Evolutionary conservation across 1,139 yeast species (phyloP), one percentile per base, ranked within the genome.

Genomic region (Yamadazyma blattariae): DNA sequence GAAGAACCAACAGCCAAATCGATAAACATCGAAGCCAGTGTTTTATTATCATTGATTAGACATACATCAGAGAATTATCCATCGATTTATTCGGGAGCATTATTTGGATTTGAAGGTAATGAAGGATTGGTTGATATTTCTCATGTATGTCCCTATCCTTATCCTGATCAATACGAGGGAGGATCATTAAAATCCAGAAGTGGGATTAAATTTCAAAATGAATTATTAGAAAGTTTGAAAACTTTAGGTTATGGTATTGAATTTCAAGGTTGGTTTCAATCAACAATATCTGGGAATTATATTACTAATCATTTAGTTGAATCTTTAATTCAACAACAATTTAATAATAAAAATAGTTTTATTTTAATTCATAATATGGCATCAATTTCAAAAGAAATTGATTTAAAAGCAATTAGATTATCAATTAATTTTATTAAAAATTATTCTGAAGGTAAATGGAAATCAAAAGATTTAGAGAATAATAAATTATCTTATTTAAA

Each of bases 191-290:
- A 69, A 41, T 67, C 82, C 35, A 76, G 78, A 56, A 70, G 79
- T 45, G 86, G 87, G 38, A 67, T 69, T 42, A 79, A 74, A 55
- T 88, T 81, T 62, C 90, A 83, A 57, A 76, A 75, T 42, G 90
- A 84, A 36, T 71, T 84, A 52, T 67, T 82, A 46, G 75, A 75
- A 35, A 74, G 77, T 42, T 72, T 86, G 47, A 77, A 73, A 50
- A 28, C 38, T 5, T 76, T 81, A 45, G 84, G 83, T 33, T 71
- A 77, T 43, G 94, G 90, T 32, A 71, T 80, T 34, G 87, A 82
- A 56, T 74, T 82, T 46, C 77, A 82, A 47, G 96, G 96, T 25
- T 88, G 90, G 90, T 88, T 84, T 63, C 79, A 85, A 54, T 72
- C 85, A 33, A 73, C 89, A 24, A 56, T 71, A 36, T 74, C 84